Base-by-base conservation (phyloP, 1,284 basidiomycete genomes). In the Jaminaea rosea region DNA sequence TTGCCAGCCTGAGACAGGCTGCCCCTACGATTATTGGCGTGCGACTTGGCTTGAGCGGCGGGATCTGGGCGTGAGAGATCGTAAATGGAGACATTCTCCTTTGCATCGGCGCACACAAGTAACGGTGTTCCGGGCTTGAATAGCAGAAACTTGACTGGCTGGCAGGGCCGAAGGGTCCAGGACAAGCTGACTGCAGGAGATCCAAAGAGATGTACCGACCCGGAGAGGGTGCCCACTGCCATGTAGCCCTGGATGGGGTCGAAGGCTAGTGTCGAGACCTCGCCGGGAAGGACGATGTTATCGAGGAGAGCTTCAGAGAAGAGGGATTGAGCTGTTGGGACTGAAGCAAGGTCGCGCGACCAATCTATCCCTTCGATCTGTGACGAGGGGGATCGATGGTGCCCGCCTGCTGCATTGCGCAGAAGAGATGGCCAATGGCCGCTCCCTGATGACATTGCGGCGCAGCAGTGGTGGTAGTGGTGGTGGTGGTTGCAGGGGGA, bases 61-160 rank as follows among this genome's bases (percentile, higher is more conserved):
- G 68, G 67, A 34, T 72, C 69, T n/a, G 56, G 81, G 78, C 44
- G 78, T 74, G 57, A 82, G 4, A 88, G 77, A 69, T 87, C 84
- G 79, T 82, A 89, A 1, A 87, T 70, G 69, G 82, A 80, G 31
- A 89, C 73, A 37, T 79, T 79, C 69, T 83, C 80, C 39, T 79
- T 79, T n/a, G 79, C 79, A 70, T 88, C 87, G 86, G 57, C 15
- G n/a, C 34, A 21, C n/a, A 84, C 72, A 4, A 88, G 69, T 47
- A 81, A 80, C 54, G 79, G 80, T 1, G 80, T 75, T 3, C 80
- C 80, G 0, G 77, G 63, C 24, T 83, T 81, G 63, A 87, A 85
- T 37, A 80, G 78, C 11, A 88, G 73, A 50, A 85, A 78, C 27
- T 78, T 76, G 26, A 76, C 62, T 7, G 78, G 76, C 46, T 21